phyloP scores from a whole-genome alignment of 495 filamentous ascomycete species.

The Annulohypoxylon stygium region DNA sequence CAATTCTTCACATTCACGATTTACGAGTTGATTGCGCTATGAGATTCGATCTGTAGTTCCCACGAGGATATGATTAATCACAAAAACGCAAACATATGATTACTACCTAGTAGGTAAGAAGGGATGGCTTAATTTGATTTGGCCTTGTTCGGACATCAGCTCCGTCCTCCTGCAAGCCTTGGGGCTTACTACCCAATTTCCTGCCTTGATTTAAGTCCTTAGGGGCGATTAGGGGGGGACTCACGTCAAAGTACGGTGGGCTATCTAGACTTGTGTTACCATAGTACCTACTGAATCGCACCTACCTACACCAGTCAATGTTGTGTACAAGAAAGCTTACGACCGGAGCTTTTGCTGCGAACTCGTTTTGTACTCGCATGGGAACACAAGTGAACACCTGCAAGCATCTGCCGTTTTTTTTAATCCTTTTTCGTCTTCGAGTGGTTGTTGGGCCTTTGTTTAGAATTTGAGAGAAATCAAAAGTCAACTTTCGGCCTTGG shows the following conservation, averaged over 20 bases:
- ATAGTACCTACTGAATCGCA: slow-evolving; percentile 3
- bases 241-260: no score
- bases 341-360: slow-evolving; percentile 46
- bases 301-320: neutral
- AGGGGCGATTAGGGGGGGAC: neutral
- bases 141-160: slow-evolving; percentile 17
- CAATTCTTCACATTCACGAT: neutral
- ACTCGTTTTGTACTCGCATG: neutral
- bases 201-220: neutral
- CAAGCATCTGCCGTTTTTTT: slow-evolving; percentile 6
- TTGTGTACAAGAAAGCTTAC: slow-evolving; percentile 11
- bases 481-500: slow-evolving; percentile 27
- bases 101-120: neutral
- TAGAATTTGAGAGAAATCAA: slow-evolving; percentile 26
- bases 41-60: neutral
- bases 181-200: slow-evolving; percentile 2
- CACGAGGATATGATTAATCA: neutral
- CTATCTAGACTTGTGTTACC: slow-evolving; percentile 13
- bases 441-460: slow-evolving; percentile 20
- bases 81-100: neutral
- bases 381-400: slow-evolving; percentile 10
- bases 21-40: neutral
- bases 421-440: neutral
- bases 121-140: neutral
- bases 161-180: slow-evolving; percentile 4